Evolutionary conservation across 345 rosid genomes (phyloP), one percentile per base, ranked within the genome.

Genomic region (Populus pruinosa): DNA sequence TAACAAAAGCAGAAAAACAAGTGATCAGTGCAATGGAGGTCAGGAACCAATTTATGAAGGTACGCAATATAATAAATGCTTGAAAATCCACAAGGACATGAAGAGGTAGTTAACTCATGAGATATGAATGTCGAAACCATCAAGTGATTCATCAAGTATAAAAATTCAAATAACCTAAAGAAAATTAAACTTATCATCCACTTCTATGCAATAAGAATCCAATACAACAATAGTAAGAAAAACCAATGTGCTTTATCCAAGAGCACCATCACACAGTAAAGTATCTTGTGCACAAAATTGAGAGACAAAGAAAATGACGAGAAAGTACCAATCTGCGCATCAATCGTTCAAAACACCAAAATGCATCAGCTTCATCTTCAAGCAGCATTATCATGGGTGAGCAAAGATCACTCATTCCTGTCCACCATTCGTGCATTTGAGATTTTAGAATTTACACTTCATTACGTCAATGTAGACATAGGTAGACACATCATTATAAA

Each of bases 331-430:
- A 89, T 91, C 99, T 84, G 55, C 97, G 96, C 99, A 96, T 96
- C 87, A 96, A 78, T 56, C 95, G 89, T 80, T 96, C 99, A 17
- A 96, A 96, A 87, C 98, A 93, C 99, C 99, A 93, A 88, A 96
- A 96, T 23, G 98, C 91, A 87, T 93, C 98, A 72, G 97, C 97
- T 88, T 96, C 99, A 62, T 93, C 87, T 49, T 94, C 90, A 62
- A 93, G 93, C 84, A 96, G 97, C 50, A 96, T 89, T 81, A 96
- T 92, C 99, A 96, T 96, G 49, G 99, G 99, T 49, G 98, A 96
- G 82, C 99, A 96, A 78, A 96, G 97, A 84, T 96, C 99, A 70
- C 98, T 96, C 98, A 96, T 96, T 86, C 97, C 98, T 96, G 92
- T 78, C 36, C 16, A 25, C 12, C 11, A 43, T 38, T 27, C 39